Conservation (phyloP, 2,329 filamentous ascomycete genomes). For the Fusarium sp. region DNA sequence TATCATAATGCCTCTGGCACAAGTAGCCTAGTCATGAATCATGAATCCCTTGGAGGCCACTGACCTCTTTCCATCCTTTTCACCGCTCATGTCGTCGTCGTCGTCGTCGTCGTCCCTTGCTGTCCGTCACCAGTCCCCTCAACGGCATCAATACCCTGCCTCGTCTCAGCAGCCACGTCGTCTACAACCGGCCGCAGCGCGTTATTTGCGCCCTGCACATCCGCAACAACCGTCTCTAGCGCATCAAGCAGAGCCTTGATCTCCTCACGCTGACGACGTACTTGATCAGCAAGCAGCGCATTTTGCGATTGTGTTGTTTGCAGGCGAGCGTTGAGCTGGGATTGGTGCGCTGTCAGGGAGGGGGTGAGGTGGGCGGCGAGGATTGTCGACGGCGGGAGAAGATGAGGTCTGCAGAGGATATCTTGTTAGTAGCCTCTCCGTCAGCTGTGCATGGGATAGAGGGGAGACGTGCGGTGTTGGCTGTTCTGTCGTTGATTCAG, state of each 20-base stretch:
- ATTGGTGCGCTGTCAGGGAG: slow-evolving; percentile 61
- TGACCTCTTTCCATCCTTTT: background rate
- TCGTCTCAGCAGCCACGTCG: slow-evolving; percentile 60
- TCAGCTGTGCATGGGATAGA: background rate
- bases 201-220: slow-evolving; percentile 63
- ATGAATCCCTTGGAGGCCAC: background rate
- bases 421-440: slow-evolving; percentile 7
- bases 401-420: slow-evolving; percentile 57
- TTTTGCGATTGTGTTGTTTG: slow-evolving; percentile 67
- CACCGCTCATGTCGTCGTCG: background rate
- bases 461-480: slow-evolving; percentile 58
- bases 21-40: slow-evolving; percentile 11
- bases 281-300: slow-evolving; percentile 59
- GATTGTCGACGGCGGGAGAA: slow-evolving; percentile 61
- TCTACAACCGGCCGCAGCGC: slow-evolving; percentile 58
- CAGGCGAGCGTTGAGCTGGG: slow-evolving; percentile 65
- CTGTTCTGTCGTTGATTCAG: slow-evolving; percentile 36
- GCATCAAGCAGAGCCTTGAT: slow-evolving; percentile 59
- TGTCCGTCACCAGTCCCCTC: slow-evolving; percentile 24
- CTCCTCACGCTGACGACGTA: slow-evolving; percentile 64
- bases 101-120: slow-evolving; percentile 1
- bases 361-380: slow-evolving; percentile 65
- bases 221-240: slow-evolving; percentile 62
- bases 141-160: slow-evolving; percentile 45
- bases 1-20: slow-evolving; percentile 18